Percentiles rank a stretch among this genome's conserved stretches.
These are phyloP conservation scores for Tubosaeta brunneosetosa DNA, from an alignment of 768 basidiomycete species.

Conservation along the genomic window DNA sequence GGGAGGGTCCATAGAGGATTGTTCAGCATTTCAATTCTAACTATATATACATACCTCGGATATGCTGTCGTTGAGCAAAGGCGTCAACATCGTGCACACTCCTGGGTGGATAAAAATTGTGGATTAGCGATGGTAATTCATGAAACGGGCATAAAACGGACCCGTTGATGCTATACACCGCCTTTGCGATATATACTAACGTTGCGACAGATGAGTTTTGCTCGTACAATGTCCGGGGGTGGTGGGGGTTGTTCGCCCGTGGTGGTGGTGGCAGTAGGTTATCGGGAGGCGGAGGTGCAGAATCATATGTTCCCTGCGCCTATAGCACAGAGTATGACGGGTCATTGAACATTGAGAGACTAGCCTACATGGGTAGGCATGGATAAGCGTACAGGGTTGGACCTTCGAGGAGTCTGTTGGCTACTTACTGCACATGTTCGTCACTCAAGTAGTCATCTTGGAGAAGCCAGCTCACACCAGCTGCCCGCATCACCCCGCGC, in stretches of 20 bases:
- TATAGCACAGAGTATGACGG: slow-evolving; percentile 2
- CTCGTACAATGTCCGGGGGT: slow-evolving; percentile 33
- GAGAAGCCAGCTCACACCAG: too few relatives aligned
- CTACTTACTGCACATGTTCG: too few relatives aligned
- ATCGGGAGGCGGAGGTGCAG: slow-evolving; percentile 35
- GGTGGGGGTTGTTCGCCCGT: slow-evolving; percentile 50
- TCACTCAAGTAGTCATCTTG: too few relatives aligned
- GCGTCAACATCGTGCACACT: background rate
- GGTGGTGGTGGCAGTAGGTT: slow-evolving; percentile 45
- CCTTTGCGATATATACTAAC: background rate
- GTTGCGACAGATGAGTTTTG: background rate
- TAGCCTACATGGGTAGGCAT: background rate
- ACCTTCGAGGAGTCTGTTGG: too few relatives aligned
- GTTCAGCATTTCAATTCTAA: background rate
- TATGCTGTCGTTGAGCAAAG: background rate
- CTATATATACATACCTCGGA: background rate
- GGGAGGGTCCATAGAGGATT: background rate
- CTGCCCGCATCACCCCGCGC: too few relatives aligned
- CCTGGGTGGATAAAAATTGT: background rate
- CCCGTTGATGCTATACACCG: background rate
- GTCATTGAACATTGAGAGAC: background rate
- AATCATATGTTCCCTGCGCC: slow-evolving; percentile 31
- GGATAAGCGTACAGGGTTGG: slow-evolving; percentile 25
- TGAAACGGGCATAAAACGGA: background rate
- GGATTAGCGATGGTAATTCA: background rate